Conservation (phyloP, 352 stramenopile genomes). For the Phytophthora pisi region DNA sequence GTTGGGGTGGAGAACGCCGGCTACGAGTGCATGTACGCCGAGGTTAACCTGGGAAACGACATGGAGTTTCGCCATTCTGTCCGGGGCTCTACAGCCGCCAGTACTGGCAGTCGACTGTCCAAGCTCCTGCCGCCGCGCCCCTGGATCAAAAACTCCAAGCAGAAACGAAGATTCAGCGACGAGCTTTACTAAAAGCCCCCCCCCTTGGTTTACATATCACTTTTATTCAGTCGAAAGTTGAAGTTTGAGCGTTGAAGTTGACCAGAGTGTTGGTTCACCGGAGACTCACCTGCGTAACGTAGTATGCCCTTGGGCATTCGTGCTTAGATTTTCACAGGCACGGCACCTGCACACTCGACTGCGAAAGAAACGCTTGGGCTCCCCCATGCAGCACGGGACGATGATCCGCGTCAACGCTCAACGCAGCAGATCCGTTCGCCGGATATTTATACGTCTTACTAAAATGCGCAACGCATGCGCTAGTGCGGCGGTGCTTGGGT, state of each 20-base stretch:
- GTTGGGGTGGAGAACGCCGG: slow-evolving; percentile 4
- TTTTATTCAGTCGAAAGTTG: slow-evolving; percentile 9
- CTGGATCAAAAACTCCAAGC: slow-evolving; percentile 29
- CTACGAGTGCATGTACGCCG: slow-evolving; percentile 31
- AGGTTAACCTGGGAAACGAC: slow-evolving; percentile 17
- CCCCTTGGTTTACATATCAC: neutral
- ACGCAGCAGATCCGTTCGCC: neutral
- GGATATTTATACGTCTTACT: neutral
- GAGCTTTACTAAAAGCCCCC: slow-evolving; percentile 13
- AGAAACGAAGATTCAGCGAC: slow-evolving; percentile 10
- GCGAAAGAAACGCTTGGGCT: neutral
- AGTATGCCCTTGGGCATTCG: neutral
- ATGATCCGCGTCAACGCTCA: too few species aligned
- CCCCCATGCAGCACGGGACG: too few species aligned
- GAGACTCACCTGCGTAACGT: neutral
- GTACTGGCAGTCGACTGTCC: slow-evolving; percentile 8
- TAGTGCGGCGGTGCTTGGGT: neutral
- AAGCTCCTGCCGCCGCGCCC: slow-evolving; percentile 23
- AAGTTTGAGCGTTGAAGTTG: slow-evolving; percentile 17
- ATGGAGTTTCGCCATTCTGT: slow-evolving; percentile 8
- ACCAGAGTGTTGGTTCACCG: neutral
- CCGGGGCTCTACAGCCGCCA: neutral
- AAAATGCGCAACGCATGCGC: neutral
- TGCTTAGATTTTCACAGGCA: neutral
- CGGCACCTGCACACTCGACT: too few species aligned